phyloP scores from a whole-genome alignment of 306 rosid species.

The Lathyrus oleraceus region DNA sequence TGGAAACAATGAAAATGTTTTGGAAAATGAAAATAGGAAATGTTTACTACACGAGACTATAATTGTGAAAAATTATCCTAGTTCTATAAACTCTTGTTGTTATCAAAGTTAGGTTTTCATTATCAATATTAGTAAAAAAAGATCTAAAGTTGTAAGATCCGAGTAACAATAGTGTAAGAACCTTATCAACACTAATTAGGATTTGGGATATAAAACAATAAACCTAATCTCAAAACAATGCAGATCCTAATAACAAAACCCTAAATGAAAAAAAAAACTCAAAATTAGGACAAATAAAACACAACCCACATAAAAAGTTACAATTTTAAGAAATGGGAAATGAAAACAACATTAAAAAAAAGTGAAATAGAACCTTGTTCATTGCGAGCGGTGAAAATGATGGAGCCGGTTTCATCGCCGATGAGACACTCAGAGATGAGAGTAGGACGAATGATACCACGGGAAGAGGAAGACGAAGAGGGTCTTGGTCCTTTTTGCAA shows the following conservation, averaged over 20 bases:
- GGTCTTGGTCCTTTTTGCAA: conserved; percentile 70
- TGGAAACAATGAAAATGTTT: no score
- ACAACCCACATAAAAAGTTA: neutral
- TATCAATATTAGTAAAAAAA: neutral
- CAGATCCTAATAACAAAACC: neutral
- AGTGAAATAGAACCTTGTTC: conserved; percentile 57
- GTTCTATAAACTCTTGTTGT: neutral
- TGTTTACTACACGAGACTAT: no score
- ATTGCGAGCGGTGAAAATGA: conserved; percentile 80
- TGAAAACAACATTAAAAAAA: neutral
- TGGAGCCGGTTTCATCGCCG: conserved; percentile 81
- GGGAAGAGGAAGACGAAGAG: conserved; percentile 45
- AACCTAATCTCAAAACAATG: neutral
- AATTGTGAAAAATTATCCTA: neutral
- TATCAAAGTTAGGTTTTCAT: neutral
- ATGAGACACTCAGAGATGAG: conserved; percentile 85
- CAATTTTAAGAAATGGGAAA: neutral
- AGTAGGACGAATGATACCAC: conserved; percentile 58
- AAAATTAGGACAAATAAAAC: neutral
- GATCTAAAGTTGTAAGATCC: neutral
- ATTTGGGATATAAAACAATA: neutral
- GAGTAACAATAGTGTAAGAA: neutral
- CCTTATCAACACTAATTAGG: neutral
- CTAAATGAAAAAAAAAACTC: neutral
- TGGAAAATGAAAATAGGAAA: no score